These are phyloP conservation scores for Leishmania lainsoni DNA, from an alignment of 208 protist genomes.

Conservation along the genomic window DNA sequence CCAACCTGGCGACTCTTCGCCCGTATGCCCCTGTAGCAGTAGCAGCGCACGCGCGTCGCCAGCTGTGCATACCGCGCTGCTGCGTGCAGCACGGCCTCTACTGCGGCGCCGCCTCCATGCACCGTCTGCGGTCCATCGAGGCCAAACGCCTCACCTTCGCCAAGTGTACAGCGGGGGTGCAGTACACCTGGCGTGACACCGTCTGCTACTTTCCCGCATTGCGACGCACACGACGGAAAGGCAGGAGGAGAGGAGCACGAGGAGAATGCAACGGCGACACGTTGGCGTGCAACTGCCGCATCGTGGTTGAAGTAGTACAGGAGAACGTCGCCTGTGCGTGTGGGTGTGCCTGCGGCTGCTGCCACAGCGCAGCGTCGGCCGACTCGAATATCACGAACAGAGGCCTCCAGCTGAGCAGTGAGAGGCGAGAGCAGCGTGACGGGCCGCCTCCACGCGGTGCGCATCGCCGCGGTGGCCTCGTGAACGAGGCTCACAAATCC, in stretches of 20 bases:
- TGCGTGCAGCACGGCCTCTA: slow-evolving; percentile 27
- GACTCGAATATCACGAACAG: slow-evolving; percentile 17
- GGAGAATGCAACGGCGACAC: not conserved
- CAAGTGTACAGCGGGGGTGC: not conserved
- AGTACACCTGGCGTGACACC: not conserved
- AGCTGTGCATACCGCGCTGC: slow-evolving; percentile 19
- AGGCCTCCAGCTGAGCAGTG: slow-evolving; percentile 16
- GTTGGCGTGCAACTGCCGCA: slow-evolving; percentile 1
- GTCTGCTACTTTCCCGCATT: not conserved
- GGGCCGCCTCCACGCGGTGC: slow-evolving; percentile 10
- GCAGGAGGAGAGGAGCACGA: not conserved
- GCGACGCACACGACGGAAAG: not conserved
- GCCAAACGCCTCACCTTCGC: slow-evolving; percentile 6
- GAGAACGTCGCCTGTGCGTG: slow-evolving; percentile 16
- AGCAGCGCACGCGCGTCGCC: slow-evolving; percentile 8
- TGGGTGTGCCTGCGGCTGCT: not conserved
- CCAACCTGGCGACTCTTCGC: not conserved
- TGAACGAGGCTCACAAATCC: slow-evolving; percentile 25
- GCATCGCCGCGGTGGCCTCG: slow-evolving; percentile 17
- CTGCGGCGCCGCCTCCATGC: not conserved
- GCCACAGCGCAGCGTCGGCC: slow-evolving; percentile 7
- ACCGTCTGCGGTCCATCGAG: slow-evolving; percentile 7
- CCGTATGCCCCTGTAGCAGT: not conserved
- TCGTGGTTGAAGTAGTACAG: slow-evolving; percentile 15
- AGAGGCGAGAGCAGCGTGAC: slow-evolving; percentile 13